These are phyloP conservation scores for Radiomyces spectabilis DNA, from an alignment of 192 early-diverging fungal genomes.

Conservation along the genomic window DNA sequence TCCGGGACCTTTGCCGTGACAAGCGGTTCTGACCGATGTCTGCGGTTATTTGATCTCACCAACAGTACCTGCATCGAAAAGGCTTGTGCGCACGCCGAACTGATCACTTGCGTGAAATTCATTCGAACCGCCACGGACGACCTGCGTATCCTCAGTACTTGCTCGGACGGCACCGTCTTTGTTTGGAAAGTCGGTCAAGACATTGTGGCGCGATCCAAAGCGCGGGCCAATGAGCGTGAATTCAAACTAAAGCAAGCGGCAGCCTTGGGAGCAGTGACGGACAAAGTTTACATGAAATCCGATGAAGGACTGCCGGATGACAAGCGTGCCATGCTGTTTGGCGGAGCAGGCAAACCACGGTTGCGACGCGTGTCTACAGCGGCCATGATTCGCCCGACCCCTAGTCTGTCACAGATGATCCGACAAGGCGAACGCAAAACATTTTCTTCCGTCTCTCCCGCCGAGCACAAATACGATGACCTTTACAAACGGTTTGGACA, in stretches of 20 bases:
- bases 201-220: constrained; percentile 19
- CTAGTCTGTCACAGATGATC: constrained; percentile 20
- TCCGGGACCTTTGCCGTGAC: constrained; percentile 58
- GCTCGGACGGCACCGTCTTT: constrained; percentile 69
- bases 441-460: constrained; percentile 25
- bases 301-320: too few relatives aligned
- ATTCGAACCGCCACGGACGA: constrained; percentile 1
- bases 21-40: constrained; percentile 57
- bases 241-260: constrained; percentile 5
- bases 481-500: too few relatives aligned
- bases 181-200: constrained; percentile 60
- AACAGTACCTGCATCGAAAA: constrained; percentile 52
- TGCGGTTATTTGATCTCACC: constrained; percentile 64
- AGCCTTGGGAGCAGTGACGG: background rate
- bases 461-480: constrained; percentile 30
- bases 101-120: constrained; percentile 67
- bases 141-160: constrained; percentile 54
- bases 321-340: constrained; percentile 1
- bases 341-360: background rate
- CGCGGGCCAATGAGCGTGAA: constrained; percentile 12
- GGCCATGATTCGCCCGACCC: constrained; percentile 1
- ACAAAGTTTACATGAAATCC: too few relatives aligned
- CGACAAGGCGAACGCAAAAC: constrained; percentile 19
- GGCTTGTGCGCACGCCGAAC: constrained; percentile 60
- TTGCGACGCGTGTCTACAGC: constrained; percentile 7